These are phyloP conservation scores for Fusarium beomiforme DNA, from an alignment of 2,329 filamentous ascomycete genomes.

Conservation along the genomic window DNA sequence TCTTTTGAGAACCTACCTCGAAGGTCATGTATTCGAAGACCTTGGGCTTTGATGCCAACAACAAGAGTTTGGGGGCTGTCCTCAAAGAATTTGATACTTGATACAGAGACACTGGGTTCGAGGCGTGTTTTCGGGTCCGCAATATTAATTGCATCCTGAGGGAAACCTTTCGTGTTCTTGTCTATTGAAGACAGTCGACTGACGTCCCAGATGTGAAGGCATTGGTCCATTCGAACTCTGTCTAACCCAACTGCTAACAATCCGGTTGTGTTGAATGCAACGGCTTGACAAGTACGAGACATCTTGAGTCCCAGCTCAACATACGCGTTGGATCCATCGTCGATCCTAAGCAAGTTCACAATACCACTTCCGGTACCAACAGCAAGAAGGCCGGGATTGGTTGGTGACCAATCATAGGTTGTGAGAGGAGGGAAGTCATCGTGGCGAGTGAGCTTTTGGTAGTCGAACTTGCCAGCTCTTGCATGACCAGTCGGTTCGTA, in stretches of 20 bases:
- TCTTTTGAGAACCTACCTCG: constrained; percentile 63
- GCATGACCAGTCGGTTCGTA: constrained; percentile 71
- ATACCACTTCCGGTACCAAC: constrained; percentile 80
- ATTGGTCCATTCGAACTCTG: constrained; percentile 82
- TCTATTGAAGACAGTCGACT: constrained; percentile 66
- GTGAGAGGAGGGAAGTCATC: constrained; percentile 72
- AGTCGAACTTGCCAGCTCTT: constrained; percentile 66
- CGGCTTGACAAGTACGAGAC: constrained; percentile 81
- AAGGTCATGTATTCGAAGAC: constrained; percentile 80
- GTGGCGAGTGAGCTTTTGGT: constrained; percentile 65
- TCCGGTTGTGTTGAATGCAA: constrained; percentile 79
- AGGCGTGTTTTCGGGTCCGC: constrained; percentile 67
- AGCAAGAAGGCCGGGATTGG: constrained; percentile 72
- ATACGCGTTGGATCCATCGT: constrained; percentile 73
- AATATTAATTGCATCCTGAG: constrained; percentile 58
- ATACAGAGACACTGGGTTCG: constrained; percentile 77
- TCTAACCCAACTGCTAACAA: constrained; percentile 83
- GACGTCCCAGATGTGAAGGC: constrained; percentile 85
- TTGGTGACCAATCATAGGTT: constrained; percentile 74
- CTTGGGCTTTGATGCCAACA: constrained; percentile 79
- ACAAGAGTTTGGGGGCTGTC: constrained; percentile 79
- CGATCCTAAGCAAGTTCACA: constrained; percentile 77
- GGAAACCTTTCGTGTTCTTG: constrained; percentile 60
- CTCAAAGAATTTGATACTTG: constrained; percentile 84
- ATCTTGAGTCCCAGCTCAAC: constrained; percentile 77